A percentile compares a stretch with the other conserved stretches of the same genome.
phyloP scores from a whole-genome alignment of 306 rosid species.

The Dicorynia guianensis region DNA sequence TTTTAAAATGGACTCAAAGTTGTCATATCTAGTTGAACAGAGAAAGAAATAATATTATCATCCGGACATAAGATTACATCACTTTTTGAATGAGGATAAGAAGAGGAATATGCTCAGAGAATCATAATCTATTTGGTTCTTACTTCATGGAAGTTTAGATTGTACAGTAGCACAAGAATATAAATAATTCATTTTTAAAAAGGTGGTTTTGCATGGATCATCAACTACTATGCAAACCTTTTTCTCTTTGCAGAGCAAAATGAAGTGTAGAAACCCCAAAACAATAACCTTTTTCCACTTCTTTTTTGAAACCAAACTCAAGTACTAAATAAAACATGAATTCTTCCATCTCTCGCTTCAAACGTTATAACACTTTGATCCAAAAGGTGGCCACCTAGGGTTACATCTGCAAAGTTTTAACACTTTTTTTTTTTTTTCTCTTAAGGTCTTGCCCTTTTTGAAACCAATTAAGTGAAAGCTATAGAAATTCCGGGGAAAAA shows the following conservation, averaged over 20 bases:
- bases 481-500: neutral
- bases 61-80: neutral
- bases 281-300: neutral
- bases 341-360: constrained; percentile 1
- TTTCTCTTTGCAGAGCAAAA: constrained; percentile 17
- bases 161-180: constrained; percentile 41
- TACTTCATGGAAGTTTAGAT: constrained; percentile 55
- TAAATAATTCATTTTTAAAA: neutral
- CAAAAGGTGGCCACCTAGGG: neutral
- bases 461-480: neutral
- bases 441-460: no score
- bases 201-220: constrained; percentile 44
- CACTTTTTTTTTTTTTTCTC: neutral
- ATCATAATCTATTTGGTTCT: constrained; percentile 50
- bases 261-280: neutral
- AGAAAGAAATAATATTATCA: no score
- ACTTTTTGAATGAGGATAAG: constrained; percentile 35
- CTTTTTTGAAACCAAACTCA: constrained; percentile 6
- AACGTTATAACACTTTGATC: neutral
- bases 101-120: constrained; percentile 43
- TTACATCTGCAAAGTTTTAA: neutral
- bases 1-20: no score
- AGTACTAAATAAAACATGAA: neutral
- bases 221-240: constrained; percentile 30
- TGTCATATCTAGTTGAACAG: no score